A percentile compares a stretch with the other conserved stretches of the same genome.
These are phyloP conservation scores for Forsythia viridissima DNA, from an alignment of 257 asterid species.

Conservation along the genomic window DNA sequence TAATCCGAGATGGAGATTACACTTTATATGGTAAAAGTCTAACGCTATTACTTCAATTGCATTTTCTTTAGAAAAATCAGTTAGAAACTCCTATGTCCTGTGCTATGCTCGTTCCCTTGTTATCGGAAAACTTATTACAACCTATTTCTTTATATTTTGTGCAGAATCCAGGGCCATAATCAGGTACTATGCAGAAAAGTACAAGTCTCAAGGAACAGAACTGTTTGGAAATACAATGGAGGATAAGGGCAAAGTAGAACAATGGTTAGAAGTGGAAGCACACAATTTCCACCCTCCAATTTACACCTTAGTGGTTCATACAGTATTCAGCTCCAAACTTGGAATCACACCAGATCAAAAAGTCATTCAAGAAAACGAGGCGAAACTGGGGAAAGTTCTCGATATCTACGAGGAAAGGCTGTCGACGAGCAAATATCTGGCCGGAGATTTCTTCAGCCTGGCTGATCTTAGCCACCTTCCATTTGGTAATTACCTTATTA, in stretches of 20 bases:
- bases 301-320: slow-evolving; percentile 14
- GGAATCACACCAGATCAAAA: slow-evolving; percentile 11
- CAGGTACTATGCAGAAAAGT: slow-evolving; percentile 25
- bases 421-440: slow-evolving; percentile 43
- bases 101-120: too few species aligned
- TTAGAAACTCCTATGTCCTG: too few species aligned
- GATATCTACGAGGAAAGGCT: slow-evolving; percentile 39
- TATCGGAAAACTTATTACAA: background rate
- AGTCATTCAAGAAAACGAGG: slow-evolving; percentile 16
- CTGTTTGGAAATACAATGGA: slow-evolving; percentile 20
- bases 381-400: slow-evolving; percentile 23
- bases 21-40: slow-evolving; percentile 42
- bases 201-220: slow-evolving; percentile 29
- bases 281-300: slow-evolving; percentile 25
- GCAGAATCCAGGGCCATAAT: slow-evolving; percentile 21
- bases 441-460: slow-evolving; percentile 47
- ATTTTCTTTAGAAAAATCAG: too few species aligned
- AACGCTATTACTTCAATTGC: too few species aligned
- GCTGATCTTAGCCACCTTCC: slow-evolving; percentile 57
- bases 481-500: slow-evolving; percentile 33
- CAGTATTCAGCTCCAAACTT: slow-evolving; percentile 20
- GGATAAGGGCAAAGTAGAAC: slow-evolving; percentile 28
- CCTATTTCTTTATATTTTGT: background rate
- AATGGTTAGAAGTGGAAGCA: slow-evolving; percentile 32
- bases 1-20: slow-evolving; percentile 52